These are phyloP conservation scores for Penicillium hordei DNA, from an alignment of 2,329 filamentous ascomycete species.

Conservation along the genomic window DNA sequence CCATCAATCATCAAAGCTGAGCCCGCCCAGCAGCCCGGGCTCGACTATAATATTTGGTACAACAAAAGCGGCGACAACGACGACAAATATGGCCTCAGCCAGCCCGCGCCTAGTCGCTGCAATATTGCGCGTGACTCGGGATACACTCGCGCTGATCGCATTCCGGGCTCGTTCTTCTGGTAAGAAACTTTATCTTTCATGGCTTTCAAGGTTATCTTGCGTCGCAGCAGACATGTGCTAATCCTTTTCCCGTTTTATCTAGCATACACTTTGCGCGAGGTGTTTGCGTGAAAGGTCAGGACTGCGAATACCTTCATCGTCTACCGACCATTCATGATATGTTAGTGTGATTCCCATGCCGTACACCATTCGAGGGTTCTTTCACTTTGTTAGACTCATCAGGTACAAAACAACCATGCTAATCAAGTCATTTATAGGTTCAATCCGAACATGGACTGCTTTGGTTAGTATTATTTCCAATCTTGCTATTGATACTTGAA, in stretches of 20 bases:
- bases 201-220: conserved; percentile 59
- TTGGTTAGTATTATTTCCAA: conserved; percentile 81
- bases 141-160: conserved; percentile 74
- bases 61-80: conserved; percentile 99
- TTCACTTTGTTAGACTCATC: background rate
- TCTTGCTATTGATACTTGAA: too few relatives aligned
- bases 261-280: conserved; percentile 19
- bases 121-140: conserved; percentile 78
- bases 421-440: conserved; percentile 47
- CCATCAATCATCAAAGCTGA: conserved; percentile 78
- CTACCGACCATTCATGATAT: conserved; percentile 77
- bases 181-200: background rate
- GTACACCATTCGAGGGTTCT: background rate
- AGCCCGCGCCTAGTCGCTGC: conserved; percentile 79
- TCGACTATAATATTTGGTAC: conserved; percentile 98
- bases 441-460: conserved; percentile 92
- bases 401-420: background rate
- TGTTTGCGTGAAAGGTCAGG: conserved; percentile 70
- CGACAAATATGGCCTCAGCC: conserved; percentile 83
- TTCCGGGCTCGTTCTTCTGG: conserved; percentile 84
- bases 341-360: conserved; percentile 41
- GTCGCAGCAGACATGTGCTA: conserved; percentile 56
- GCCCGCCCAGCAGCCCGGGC: conserved; percentile 86
- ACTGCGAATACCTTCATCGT: conserved; percentile 92
- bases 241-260: background rate